phyloP scores from a whole-genome alignment of 2,329 filamentous ascomycete genomes.

The Clathrospora elynae region DNA sequence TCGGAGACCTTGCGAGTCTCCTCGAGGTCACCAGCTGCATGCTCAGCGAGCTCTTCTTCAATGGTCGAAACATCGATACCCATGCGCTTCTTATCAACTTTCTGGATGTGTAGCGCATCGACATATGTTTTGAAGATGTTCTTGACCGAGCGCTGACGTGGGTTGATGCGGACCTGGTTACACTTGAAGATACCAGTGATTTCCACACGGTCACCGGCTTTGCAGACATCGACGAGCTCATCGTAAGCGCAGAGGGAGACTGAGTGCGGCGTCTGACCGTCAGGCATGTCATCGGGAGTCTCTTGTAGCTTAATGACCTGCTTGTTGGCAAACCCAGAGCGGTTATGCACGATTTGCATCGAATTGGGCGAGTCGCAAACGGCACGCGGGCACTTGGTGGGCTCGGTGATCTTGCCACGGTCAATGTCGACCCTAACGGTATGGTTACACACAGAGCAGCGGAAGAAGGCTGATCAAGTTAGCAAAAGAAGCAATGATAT shows the following conservation, averaged over 20 bases:
- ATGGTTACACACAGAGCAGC: conserved; percentile 90
- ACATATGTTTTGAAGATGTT: conserved; percentile 98
- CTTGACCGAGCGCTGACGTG: conserved; percentile 88
- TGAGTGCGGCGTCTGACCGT: conserved; percentile 95
- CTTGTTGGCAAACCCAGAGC: conserved; percentile 93
- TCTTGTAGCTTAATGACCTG: conserved; percentile 99
- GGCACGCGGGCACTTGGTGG: conserved; percentile 82
- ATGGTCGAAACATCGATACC: conserved; percentile 89
- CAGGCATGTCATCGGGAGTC: conserved; percentile 90
- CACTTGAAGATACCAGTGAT: conserved; percentile 97
- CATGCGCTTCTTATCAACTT: conserved; percentile 93
- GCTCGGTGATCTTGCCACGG: conserved; percentile 93
- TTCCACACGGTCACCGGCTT: conserved; percentile 93
- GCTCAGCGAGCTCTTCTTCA: conserved; percentile 77
- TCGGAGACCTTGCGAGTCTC: conserved; percentile 81
- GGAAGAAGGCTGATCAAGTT: conserved; percentile 76
- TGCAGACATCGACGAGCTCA: conserved; percentile 96
- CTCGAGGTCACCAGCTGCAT: conserved; percentile 72
- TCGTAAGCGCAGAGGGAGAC: conserved; percentile 97
- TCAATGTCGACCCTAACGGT: conserved; percentile 90
- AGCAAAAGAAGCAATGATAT: conserved; percentile 11
- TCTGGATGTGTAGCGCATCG: conserved; percentile 93
- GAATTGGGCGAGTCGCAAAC: conserved; percentile 87
- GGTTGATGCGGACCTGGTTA: conserved; percentile 91
- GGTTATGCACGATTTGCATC: conserved; percentile 98